Conservation (phyloP, 2,329 filamentous ascomycete species). For the Botrytis porri region DNA sequence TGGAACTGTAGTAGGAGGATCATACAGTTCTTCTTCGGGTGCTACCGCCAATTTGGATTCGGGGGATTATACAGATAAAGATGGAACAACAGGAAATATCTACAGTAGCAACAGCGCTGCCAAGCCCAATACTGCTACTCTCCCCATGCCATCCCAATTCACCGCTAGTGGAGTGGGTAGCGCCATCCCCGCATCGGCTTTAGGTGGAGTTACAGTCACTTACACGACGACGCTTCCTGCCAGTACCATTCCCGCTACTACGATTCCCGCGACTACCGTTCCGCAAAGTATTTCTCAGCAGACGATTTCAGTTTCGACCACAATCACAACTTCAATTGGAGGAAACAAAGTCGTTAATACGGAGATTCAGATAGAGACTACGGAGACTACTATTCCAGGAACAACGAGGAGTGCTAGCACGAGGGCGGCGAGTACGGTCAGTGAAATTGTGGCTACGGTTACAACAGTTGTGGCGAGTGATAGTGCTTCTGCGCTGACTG, state of each 20-base stretch:
- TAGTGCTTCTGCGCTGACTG: background rate
- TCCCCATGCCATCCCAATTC: conserved; percentile 45
- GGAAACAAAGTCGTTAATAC: background rate
- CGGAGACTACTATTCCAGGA: conserved; percentile 26
- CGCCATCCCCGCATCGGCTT: conserved; percentile 44
- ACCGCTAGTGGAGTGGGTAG: conserved; percentile 46
- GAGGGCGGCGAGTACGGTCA: conserved; percentile 14
- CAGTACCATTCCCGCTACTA: conserved; percentile 28
- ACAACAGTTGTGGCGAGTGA: conserved; percentile 16
- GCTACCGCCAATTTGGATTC: conserved; percentile 44
- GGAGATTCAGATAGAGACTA: background rate
- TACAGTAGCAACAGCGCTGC: conserved; percentile 41
- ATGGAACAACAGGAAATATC: conserved; percentile 45
- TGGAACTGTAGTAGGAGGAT: conserved; percentile 45
- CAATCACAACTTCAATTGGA: background rate
- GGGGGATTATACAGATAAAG: conserved; percentile 43
- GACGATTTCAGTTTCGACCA: background rate
- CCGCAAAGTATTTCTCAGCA: background rate
- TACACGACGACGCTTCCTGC: conserved; percentile 29
- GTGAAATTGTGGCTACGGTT: conserved; percentile 15
- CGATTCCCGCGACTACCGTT: conserved; percentile 19
- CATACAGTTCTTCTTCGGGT: conserved; percentile 41
- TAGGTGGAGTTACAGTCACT: conserved; percentile 42
- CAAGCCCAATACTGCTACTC: conserved; percentile 45
- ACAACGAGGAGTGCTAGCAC: conserved; percentile 20